Evolutionary conservation across 2,329 filamentous ascomycete species (phyloP), one percentile per base, ranked within the genome.

Genomic region (Chaetomiaceae sp.): DNA sequence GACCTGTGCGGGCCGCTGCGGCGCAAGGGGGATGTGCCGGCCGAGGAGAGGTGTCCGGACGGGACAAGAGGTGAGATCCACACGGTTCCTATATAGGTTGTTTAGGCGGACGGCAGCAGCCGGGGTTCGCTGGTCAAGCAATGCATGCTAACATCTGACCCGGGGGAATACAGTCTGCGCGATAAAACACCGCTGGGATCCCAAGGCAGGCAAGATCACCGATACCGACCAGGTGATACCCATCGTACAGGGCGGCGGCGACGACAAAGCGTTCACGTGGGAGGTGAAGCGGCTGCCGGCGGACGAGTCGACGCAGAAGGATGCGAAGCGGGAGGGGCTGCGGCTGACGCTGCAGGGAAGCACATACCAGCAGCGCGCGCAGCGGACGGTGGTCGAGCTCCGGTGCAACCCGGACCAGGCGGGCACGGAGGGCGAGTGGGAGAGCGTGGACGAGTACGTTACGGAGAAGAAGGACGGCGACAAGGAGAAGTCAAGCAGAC

Each of bases 301-400:
- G 42, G 81, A 79, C 45, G 73, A 81, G 54, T 68, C 76, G 2
- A 85, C 91, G 60, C 69, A 76, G 3, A 72, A 79, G 18, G 81
- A 79, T 51, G 81, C 76, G 2, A 72, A 79, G 18, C 81, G 79
- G 52, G 81, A 93, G 56, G 90, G 91, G 1, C 59, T 95, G 10
- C 75, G 81, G 14, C 64, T 93, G 1, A 79, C 83, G 50, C 64
- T 95, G 40, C 70, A 74, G 48, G 81, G 81, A n/a, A 78, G 79
- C 12, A 72, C 68, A 37, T 71, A 75, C 51, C 68, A 74, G 43
- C 70, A 73, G 45, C 68, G 68, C 22, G 70, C 78, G 49, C 86
- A 94, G 64, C 82, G 80, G 59, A 87, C 89, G 3, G 76, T 95
- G 9, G 78, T 97, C 44, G 86, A 95, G 59, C 89, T 97, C 57